Base-by-base conservation (phyloP, 192 early-diverging fungal genomes). In the Backusella parvicylindrica region DNA sequence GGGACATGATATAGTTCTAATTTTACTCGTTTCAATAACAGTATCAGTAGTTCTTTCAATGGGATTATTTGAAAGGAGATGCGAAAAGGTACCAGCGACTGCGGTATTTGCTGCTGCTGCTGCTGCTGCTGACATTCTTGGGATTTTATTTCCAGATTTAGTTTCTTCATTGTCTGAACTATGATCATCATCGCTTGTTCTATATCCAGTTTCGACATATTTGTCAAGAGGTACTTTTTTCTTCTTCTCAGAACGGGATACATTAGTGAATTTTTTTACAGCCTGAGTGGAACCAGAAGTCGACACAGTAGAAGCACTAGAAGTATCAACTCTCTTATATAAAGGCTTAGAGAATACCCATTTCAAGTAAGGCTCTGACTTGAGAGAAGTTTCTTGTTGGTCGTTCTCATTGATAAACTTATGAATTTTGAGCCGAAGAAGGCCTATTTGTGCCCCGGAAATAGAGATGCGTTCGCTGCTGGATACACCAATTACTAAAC, bases 271-370 rank as follows among this genome's bases (percentile, higher is more conserved):
- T 15, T 53, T 26, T 35, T 72, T 35, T 37, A 72, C 31, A 23
- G 60, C 21, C 2, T 56, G 31, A 63, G 31, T 33, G 6, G 35
- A 9, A 7, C n/a, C 60, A 28, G 32, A 16, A 2, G 71, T 38
- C 1, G 53, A 23, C 33, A 35, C 6, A 63, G 53, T 72, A 13
- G 32, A 26, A 2, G 50, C 13, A 12, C 18, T 53, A 23, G 71
- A 37, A n/a, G 36, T 72, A 23, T 50, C 36, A 7, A 4, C 26
- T 2, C 2, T 50, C 13, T 26, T 21, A 63, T 21, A 63, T 1
- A 70, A 37, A 70, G 74, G 50, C 15, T 37, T 70, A 69, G 66
- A 68, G 50, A 70, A 41, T 12, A 36, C 43, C 74, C 56, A 70
- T 23, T 36, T 16, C 49, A 70, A 63, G 28, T 68, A 68, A 23